A percentile compares a stretch with the other conserved stretches of the same genome.
Evolutionary conservation across 495 filamentous ascomycete genomes (phyloP).

Genomic region (Penicillium arizonense): DNA sequence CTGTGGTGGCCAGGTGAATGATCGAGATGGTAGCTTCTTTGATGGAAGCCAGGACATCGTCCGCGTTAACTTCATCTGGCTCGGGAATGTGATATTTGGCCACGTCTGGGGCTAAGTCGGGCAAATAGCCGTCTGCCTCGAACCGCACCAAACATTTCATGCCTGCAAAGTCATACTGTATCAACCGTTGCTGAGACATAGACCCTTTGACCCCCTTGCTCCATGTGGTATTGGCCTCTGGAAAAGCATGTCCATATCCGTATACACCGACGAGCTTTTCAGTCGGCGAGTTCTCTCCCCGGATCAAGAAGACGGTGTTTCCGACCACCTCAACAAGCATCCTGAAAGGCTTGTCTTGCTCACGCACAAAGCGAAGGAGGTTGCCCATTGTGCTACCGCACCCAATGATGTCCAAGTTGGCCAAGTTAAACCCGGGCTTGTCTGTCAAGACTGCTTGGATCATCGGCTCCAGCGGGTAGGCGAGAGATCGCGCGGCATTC

Average conservation of each 20-base stretch:
- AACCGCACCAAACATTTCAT: slow-evolving; percentile 57
- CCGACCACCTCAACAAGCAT: slow-evolving; percentile 59
- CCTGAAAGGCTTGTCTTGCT: slow-evolving; percentile 50
- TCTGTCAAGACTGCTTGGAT: slow-evolving; percentile 43
- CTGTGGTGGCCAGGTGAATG: not conserved
- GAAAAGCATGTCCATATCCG: slow-evolving; percentile 66
- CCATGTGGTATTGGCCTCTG: slow-evolving; percentile 64
- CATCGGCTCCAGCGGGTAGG: slow-evolving; percentile 58
- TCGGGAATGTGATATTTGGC: not conserved
- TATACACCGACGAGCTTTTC: slow-evolving; percentile 48
- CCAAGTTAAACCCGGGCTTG: slow-evolving; percentile 33
- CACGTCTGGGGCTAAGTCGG: slow-evolving; percentile 1
- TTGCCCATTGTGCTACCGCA: slow-evolving; percentile 63
- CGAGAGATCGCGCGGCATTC: slow-evolving; percentile 58
- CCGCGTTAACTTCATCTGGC: not conserved
- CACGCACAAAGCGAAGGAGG: slow-evolving; percentile 52
- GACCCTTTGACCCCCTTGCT: slow-evolving; percentile 45
- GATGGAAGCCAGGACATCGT: not conserved
- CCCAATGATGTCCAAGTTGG: slow-evolving; percentile 55
- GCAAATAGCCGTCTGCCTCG: slow-evolving; percentile 60
- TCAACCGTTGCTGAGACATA: slow-evolving; percentile 59
- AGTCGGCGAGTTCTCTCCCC: slow-evolving; percentile 54
- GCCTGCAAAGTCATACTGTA: slow-evolving; percentile 57
- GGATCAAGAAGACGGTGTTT: slow-evolving; percentile 61
- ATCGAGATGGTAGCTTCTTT: not conserved